These are phyloP conservation scores for Penicillium verrucosum DNA, from an alignment of 2,329 filamentous ascomycete genomes.

Conservation along the genomic window DNA sequence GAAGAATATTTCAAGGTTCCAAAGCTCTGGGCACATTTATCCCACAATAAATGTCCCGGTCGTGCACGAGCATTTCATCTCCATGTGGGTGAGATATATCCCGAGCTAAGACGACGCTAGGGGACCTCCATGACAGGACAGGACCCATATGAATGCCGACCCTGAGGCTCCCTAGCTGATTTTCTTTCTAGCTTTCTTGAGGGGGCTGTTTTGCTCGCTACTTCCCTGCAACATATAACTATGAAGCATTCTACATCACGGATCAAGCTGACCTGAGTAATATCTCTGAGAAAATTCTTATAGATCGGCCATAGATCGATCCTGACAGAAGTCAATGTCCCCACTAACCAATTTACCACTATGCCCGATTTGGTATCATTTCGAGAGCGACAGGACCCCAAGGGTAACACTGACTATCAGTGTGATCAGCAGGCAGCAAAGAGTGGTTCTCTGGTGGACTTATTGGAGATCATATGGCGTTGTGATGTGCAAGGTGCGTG, in stretches of 20 bases:
- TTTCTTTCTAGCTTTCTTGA: not conserved
- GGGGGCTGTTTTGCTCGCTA: not conserved
- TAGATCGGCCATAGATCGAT: slow-evolving; percentile 8
- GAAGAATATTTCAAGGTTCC: not conserved
- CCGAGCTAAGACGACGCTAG: slow-evolving; percentile 10
- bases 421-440: slow-evolving; percentile 1
- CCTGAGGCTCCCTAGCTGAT: not conserved
- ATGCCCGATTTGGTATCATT: slow-evolving; percentile 5
- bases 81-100: slow-evolving; percentile 20
- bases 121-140: not conserved
- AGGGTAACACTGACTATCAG: not conserved
- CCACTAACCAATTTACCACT: slow-evolving; percentile 9
- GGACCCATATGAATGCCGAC: not conserved
- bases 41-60: not conserved
- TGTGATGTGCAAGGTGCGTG: slow-evolving; percentile 1
- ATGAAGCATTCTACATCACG: not conserved
- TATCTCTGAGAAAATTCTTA: slow-evolving; percentile 17
- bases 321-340: slow-evolving; percentile 11
- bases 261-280: slow-evolving; percentile 8
- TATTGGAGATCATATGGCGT: not conserved
- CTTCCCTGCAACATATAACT: no score
- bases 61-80: slow-evolving; percentile 5
- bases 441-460: not conserved
- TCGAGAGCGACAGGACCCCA: slow-evolving; percentile 4
- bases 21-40: slow-evolving; percentile 1